Percentiles rank a stretch among this genome's conserved stretches.
These are phyloP conservation scores for Boletus sensibilis DNA, from an alignment of 768 basidiomycete genomes.

Conservation along the genomic window DNA sequence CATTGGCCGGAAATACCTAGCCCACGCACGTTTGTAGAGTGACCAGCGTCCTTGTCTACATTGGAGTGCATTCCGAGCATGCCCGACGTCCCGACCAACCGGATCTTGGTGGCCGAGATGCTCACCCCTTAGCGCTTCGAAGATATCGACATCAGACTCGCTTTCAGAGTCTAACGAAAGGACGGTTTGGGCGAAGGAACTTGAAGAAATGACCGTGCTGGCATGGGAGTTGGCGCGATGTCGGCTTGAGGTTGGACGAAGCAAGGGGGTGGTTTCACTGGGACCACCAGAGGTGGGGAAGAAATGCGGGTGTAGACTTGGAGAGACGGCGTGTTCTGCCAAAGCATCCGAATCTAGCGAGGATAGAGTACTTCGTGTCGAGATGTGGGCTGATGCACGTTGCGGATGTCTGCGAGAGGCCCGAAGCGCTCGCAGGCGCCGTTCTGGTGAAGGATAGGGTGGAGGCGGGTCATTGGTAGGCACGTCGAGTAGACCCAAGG, in stretches of 20 bases:
- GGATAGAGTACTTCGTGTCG: conserved; percentile 29
- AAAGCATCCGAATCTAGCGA: conserved; percentile 38
- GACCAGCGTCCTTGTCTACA: conserved; percentile 2
- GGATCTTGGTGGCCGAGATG: conserved; percentile 25
- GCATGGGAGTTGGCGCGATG: conserved; percentile 58
- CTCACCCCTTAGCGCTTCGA: conserved; percentile 21
- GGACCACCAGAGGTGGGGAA: conserved; percentile 28
- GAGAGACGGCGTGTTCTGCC: conserved; percentile 29
- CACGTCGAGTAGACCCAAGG: conserved; percentile 9
- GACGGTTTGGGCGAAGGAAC: conserved; percentile 65
- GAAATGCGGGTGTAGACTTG: conserved; percentile 24
- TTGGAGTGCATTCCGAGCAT: neutral
- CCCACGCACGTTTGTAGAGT: conserved; percentile 37
- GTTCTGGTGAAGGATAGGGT: conserved; percentile 58
- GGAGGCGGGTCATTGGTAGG: conserved; percentile 59
- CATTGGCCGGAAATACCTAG: conserved; percentile 66
- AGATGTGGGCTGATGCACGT: conserved; percentile 29
- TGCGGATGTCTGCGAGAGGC: conserved; percentile 31
- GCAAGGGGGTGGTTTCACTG: conserved; percentile 50
- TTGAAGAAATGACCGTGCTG: conserved; percentile 45
- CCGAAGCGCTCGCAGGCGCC: conserved; percentile 40
- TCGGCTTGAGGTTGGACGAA: conserved; percentile 36
- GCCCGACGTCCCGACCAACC: conserved; percentile 1
- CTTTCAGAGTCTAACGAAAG: conserved; percentile 56
- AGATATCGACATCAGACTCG: conserved; percentile 40